These are phyloP conservation scores for Lichenothelia convexa DNA, from an alignment of 495 filamentous ascomycete genomes.

Conservation along the genomic window DNA sequence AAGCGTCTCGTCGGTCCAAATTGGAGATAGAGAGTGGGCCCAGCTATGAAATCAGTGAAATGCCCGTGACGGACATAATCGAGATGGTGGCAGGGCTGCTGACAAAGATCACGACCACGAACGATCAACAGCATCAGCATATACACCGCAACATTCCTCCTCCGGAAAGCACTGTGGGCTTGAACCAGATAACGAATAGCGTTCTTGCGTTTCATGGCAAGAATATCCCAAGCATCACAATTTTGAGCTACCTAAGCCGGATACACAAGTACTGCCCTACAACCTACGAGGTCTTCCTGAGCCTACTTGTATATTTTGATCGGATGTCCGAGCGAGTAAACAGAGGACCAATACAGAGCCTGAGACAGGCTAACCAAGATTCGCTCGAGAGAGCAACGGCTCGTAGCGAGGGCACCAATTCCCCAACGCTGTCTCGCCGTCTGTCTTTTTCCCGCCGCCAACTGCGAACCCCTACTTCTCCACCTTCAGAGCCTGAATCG, in stretches of 20 bases:
- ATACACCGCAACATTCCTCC: constrained; percentile 52
- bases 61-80: constrained; percentile 95
- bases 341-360: constrained; percentile 33
- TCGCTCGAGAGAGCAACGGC: constrained; percentile 11
- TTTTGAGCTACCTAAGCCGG: constrained; percentile 83
- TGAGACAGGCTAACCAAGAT: constrained; percentile 27
- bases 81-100: constrained; percentile 99
- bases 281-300: constrained; percentile 95
- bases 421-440: constrained; percentile 7
- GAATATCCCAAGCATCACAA: constrained; percentile 94
- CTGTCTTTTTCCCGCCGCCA: constrained; percentile 1
- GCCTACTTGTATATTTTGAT: constrained; percentile 92
- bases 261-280: constrained; percentile 99
- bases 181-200: constrained; percentile 67
- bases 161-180: constrained; percentile 39
- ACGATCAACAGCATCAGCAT: constrained; percentile 81
- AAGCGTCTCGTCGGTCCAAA: constrained; percentile 18
- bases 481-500: no score
- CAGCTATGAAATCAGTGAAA: constrained; percentile 90
- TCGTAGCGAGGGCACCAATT: constrained; percentile 7
- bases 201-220: constrained; percentile 99
- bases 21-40: constrained; percentile 30
- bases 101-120: constrained; percentile 95
- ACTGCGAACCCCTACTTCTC: constrained; percentile 13
- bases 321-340: constrained; percentile 97